Percentiles rank a stretch among this genome's conserved stretches.
phyloP scores from a whole-genome alignment of 2,329 filamentous ascomycete genomes.

The Fusarium paranaense region DNA sequence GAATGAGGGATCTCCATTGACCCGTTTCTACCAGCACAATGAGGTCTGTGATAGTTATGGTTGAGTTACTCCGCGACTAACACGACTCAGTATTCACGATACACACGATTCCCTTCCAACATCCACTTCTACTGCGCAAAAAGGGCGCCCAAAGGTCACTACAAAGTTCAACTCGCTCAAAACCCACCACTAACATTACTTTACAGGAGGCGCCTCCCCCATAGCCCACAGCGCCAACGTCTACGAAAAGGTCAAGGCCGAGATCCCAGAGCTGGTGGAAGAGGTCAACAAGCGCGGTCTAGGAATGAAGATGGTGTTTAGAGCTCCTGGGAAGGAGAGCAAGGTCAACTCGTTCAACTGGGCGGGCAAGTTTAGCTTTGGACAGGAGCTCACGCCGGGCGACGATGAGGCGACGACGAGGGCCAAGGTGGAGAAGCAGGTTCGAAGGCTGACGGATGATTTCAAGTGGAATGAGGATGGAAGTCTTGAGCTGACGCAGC shows the following conservation, averaged over 20 bases:
- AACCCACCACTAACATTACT: neutral
- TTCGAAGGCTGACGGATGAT: slow-evolving; percentile 15
- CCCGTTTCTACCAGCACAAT: slow-evolving; percentile 28
- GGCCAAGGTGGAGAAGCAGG: slow-evolving; percentile 23
- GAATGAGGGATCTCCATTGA: slow-evolving; percentile 21
- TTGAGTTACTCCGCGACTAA: neutral
- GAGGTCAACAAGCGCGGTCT: slow-evolving; percentile 8
- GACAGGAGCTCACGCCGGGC: slow-evolving; percentile 2
- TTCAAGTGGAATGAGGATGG: slow-evolving; percentile 23
- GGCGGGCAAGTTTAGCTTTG: slow-evolving; percentile 27
- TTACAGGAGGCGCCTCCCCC: slow-evolving; percentile 8
- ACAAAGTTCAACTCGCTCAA: neutral
- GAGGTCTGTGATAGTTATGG: neutral
- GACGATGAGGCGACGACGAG: slow-evolving; percentile 16
- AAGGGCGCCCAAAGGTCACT: slow-evolving; percentile 22
- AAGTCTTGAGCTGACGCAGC: slow-evolving; percentile 27
- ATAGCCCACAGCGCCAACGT: slow-evolving; percentile 25
- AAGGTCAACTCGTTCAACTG: slow-evolving; percentile 25
- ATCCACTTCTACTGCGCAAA: slow-evolving; percentile 31
- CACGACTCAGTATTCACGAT: slow-evolving; percentile 11
- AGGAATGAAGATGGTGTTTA: slow-evolving; percentile 26
- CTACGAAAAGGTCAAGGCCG: slow-evolving; percentile 15
- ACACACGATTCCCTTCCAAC: slow-evolving; percentile 26
- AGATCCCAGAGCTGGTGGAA: slow-evolving; percentile 17
- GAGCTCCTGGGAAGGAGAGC: slow-evolving; percentile 20